A percentile compares a stretch with the other conserved stretches of the same genome.
Evolutionary conservation across 2,329 filamentous ascomycete species (phyloP).

Genomic region (Aspergillus felis): DNA sequence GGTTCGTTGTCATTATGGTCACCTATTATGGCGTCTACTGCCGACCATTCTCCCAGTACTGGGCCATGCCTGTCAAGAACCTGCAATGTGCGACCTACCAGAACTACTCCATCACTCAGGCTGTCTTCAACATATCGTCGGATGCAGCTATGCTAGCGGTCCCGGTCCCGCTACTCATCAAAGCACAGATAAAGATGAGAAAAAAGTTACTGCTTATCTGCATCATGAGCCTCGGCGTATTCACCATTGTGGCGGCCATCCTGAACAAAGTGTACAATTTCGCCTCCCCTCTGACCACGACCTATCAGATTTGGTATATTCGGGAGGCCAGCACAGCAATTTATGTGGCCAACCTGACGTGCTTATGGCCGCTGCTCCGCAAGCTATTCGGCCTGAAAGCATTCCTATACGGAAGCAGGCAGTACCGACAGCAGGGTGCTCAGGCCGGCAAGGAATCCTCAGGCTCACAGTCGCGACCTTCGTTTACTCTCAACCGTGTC

Average conservation of each 20-base stretch:
- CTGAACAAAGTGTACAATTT: slow-evolving; percentile 48
- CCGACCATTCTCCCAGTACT: slow-evolving; percentile 48
- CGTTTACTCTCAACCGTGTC: slow-evolving; percentile 13
- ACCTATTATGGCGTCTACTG: slow-evolving; percentile 49
- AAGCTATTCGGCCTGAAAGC: slow-evolving; percentile 26
- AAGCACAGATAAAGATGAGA: slow-evolving; percentile 29
- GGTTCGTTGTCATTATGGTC: slow-evolving; percentile 48
- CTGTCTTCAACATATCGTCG: slow-evolving; percentile 44
- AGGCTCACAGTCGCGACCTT: slow-evolving; percentile 17
- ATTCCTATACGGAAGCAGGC: slow-evolving; percentile 25
- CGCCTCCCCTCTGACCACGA: slow-evolving; percentile 31
- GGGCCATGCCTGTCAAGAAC: slow-evolving; percentile 43
- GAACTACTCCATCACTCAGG: slow-evolving; percentile 40
- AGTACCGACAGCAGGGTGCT: slow-evolving; percentile 13
- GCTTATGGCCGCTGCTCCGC: slow-evolving; percentile 29
- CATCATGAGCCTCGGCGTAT: slow-evolving; percentile 38
- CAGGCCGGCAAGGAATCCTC: slow-evolving; percentile 15
- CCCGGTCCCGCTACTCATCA: slow-evolving; percentile 34
- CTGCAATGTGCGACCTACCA: slow-evolving; percentile 41
- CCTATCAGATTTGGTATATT: slow-evolving; percentile 43
- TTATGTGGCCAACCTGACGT: slow-evolving; percentile 45
- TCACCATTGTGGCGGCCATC: slow-evolving; percentile 44
- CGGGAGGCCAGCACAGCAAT: slow-evolving; percentile 39
- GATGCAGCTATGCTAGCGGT: slow-evolving; percentile 39
- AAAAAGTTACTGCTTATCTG: slow-evolving; percentile 33